Base-by-base conservation (phyloP, 257 asterid species). In the Nemophila menziesii region DNA sequence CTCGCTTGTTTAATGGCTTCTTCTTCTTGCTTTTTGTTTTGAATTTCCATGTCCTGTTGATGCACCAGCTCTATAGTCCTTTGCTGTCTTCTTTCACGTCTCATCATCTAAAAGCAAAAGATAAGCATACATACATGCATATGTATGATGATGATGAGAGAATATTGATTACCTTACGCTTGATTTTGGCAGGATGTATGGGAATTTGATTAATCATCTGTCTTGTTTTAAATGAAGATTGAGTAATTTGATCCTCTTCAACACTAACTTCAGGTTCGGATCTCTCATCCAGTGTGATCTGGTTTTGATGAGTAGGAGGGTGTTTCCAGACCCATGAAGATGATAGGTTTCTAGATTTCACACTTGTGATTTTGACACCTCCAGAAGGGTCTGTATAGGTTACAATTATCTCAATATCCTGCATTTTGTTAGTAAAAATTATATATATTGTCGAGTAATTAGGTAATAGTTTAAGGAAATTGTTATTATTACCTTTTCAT, bases 301-400 rank as follows among this genome's bases (percentile, higher is more conserved):
- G 49, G 46, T 61, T 62, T 56, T 53, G 70, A 57, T 63, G 71
- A 39, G 49, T 67, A 16, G 92, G 97, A 55, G 92, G 97, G 57
- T 57, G 61, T 72, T 67, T 69, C 97, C 97, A 87, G 40, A 75
- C 72, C 97, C 95, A 83, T 40, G 95, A 87, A 69, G 86, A 60
- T 26, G 97, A 83, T 21, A 87, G 71, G 66, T 80, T 75, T 62
- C 63, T 72, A 48, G 92, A 77, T 46, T 75, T 75, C 57, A 83
- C 69, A 56, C 66, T 75, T 55, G 67, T 65, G 55, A 74, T 73
- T 67, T 55, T 72, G 60, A 83, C 64, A 62, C 75, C 75, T 44
- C 97, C 97, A 57, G 78, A 70, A 54, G 77, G 69, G 64, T 83
- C 86, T 51, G 60, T 77, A 61, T 78, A 87, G 64, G 93, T 75